phyloP scores from a whole-genome alignment of 371 early-diverging fungal species.

The Rhizomucor pusillus region DNA sequence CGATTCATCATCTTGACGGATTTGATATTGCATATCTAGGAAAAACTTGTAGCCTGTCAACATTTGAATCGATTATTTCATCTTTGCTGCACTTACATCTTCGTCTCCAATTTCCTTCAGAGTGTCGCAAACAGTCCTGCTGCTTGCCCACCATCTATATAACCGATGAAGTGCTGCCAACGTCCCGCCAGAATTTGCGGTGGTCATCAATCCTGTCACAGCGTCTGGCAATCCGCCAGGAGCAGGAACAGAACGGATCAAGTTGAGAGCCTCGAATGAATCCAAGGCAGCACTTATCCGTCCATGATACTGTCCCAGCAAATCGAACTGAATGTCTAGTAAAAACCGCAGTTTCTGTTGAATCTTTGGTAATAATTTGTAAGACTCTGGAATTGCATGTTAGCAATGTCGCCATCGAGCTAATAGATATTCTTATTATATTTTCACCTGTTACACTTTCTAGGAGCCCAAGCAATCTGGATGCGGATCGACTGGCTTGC shows the following conservation, averaged over 20 bases:
- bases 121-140: slow-evolving; percentile 31
- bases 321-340: slow-evolving; percentile 46
- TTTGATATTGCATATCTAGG: slow-evolving; percentile 51
- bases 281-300: slow-evolving; percentile 49
- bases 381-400: too few relatives aligned
- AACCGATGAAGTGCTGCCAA: slow-evolving; percentile 43
- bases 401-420: too few relatives aligned
- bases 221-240: slow-evolving; percentile 53
- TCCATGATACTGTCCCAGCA: slow-evolving; percentile 48
- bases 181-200: slow-evolving; percentile 31
- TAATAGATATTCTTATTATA: too few relatives aligned
- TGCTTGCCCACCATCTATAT: slow-evolving; percentile 54
- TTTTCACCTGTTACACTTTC: slow-evolving; percentile 60
- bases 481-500: slow-evolving; percentile 52
- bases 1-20: slow-evolving; percentile 19
- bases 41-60: slow-evolving; percentile 40
- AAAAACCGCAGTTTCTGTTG: slow-evolving; percentile 49
- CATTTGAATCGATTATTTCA: background rate
- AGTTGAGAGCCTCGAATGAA: slow-evolving; percentile 47
- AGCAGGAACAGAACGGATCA: slow-evolving; percentile 48
- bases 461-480: slow-evolving; percentile 52
- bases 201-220: slow-evolving; percentile 44
- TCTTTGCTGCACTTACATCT: slow-evolving; percentile 34
- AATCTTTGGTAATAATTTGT: slow-evolving; percentile 33
- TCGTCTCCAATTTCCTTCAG: slow-evolving; percentile 59